These are phyloP conservation scores for Hyaloscypha finlandica DNA, from an alignment of 495 filamentous ascomycete genomes.

Conservation along the genomic window DNA sequence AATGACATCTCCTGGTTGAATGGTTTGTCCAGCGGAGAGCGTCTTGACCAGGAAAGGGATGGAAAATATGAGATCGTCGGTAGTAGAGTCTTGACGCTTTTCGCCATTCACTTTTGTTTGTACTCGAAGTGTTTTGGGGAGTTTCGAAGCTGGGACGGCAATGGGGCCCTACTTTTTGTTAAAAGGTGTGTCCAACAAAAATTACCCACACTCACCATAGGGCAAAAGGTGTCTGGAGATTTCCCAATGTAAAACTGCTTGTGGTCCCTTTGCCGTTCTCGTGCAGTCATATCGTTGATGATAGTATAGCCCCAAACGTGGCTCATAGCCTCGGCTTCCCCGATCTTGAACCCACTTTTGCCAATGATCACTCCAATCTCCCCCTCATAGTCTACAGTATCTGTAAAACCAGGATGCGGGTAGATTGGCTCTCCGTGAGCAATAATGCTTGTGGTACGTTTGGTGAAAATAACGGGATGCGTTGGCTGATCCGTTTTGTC, in stretches of 20 bases:
- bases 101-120: slow-evolving; percentile 50
- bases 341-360: slow-evolving; percentile 48
- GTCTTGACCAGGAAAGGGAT: slow-evolving; percentile 44
- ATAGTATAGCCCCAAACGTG: slow-evolving; percentile 61
- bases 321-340: slow-evolving; percentile 47
- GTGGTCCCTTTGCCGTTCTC: slow-evolving; percentile 57
- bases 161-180: slow-evolving; percentile 45
- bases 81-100: slow-evolving; percentile 43
- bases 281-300: slow-evolving; percentile 58
- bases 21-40: slow-evolving; percentile 46
- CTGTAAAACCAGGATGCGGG: slow-evolving; percentile 50
- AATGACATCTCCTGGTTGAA: slow-evolving; percentile 48
- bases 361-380: slow-evolving; percentile 60
- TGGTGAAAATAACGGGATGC: slow-evolving; percentile 55
- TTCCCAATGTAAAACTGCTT: slow-evolving; percentile 62
- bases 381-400: slow-evolving; percentile 56
- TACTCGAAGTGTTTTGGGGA: slow-evolving; percentile 43
- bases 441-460: slow-evolving; percentile 56
- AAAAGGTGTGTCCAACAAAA: neutral
- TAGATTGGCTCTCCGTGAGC: slow-evolving; percentile 48
- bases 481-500: slow-evolving; percentile 49
- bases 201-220: slow-evolving; percentile 42
- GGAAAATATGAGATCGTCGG: slow-evolving; percentile 48
- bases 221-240: slow-evolving; percentile 56
- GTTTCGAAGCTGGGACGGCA: slow-evolving; percentile 47